Base-by-base conservation (phyloP, 225 moss, liverwort and hornwort genomes). In the Sphagnum contortum region DNA sequence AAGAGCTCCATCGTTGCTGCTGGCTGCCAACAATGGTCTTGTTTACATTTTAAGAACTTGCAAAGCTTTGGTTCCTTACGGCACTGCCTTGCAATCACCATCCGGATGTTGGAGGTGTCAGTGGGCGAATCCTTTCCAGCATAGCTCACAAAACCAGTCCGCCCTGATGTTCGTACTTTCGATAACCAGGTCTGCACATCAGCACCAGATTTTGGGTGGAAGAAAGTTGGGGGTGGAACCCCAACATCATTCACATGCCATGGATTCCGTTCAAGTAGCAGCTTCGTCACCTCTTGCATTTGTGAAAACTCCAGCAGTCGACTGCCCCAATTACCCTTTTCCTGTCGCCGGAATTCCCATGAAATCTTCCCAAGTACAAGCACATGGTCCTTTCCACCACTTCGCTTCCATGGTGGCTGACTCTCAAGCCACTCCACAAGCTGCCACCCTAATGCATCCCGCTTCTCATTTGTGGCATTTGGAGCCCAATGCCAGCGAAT, bases 191-290 rank as follows among this genome's bases (percentile, higher is more conserved):
- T 61, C 2, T 77, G 85, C 53, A 92, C 74, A 47, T 93, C 90
- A 8, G 79, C 55, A 10, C 87, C 90, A 46, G 88, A 85, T 47
- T 71, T 80, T 0, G 96, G 96, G 60, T 98, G 96, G 79, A 98
- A 98, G 64, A 92, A 98, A 0, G 96, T 98, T 0, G 96, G 96
- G 56, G 92, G 92, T 0, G 96, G 96, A 3, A 93, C 86, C 3
- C 92, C 96, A 12, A 93, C 69, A 62, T 98, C 96, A 55, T 90
- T 93, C 3, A 45, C 55, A 70, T 90, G 87, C 96, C 96, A 98
- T 0, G 96, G 96, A 54, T 98, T 80, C 60, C 96, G 85, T 73
- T 98, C 96, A 48, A 98, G 92, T 11, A 98, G 65, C 60, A 98
- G 66, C 74, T 92, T 98, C 2, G 90, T 81, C 5, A 85, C 78